Evolutionary conservation across 2,329 filamentous ascomycete genomes (phyloP).

Genomic region (Cercospora sp.): DNA sequence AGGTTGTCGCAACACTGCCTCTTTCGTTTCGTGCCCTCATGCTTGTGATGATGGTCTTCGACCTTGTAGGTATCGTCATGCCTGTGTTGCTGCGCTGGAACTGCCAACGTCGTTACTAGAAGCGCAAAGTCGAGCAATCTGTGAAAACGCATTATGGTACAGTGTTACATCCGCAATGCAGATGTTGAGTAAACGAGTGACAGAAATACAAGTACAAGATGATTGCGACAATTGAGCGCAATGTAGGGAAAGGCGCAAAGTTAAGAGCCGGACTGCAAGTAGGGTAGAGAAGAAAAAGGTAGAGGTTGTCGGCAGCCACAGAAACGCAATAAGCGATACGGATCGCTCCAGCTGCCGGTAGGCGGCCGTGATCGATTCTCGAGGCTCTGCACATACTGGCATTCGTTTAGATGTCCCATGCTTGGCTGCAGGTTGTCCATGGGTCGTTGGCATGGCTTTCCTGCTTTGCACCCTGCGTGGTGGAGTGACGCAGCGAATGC

Average conservation of each 20-base stretch:
- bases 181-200: conserved; percentile 4
- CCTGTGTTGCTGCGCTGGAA: conserved; percentile 8
- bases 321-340: neutral
- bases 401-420: neutral
- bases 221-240: neutral
- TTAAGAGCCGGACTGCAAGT: neutral
- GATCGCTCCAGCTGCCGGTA: neutral
- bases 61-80: neutral
- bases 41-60: neutral
- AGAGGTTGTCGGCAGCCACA: neutral
- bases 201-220: neutral
- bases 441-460: neutral
- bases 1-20: conserved; percentile 4
- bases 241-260: neutral
- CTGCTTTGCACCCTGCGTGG: neutral
- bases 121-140: conserved; percentile 10
- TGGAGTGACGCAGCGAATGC: neutral
- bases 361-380: neutral
- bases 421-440: neutral
- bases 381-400: neutral
- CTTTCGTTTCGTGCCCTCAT: conserved; percentile 7
- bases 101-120: conserved; percentile 6
- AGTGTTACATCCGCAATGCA: neutral
- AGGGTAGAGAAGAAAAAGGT: neutral
- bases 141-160: conserved; percentile 8